Base-by-base conservation (phyloP, 2,329 filamentous ascomycete genomes). In the Venturia nashicola region DNA sequence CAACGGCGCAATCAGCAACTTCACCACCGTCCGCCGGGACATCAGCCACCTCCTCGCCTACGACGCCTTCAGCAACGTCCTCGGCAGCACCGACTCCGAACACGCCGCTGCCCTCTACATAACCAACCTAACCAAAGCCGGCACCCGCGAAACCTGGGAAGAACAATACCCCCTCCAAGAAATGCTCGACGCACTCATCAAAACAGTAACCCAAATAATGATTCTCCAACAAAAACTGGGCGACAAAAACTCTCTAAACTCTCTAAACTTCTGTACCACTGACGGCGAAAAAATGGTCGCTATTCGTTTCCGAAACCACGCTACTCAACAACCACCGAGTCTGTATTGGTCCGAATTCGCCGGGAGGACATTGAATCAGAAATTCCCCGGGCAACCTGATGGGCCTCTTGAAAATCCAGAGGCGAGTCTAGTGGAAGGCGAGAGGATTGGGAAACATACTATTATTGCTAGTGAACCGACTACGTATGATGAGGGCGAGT, bases 391-490 rank as follows among this genome's bases (percentile, higher is more conserved):
- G 57, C 69, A 79, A 63, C 75, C 79, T 2, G 76, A 81, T 64
- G 75, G 75, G 4, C 67, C 66, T 4, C 66, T 72, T 5, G 68
- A 70, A 11, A 75, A 76, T 55, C 68, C 73, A 12, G 68, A 73
- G 43, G 71, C 71, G 2, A 71, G 74, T 1, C 72, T 71, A 57
- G 73, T 72, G 1, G 71, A 73, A 20, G 71, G 71, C 3, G 73
- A 75, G 62, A 75, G 77, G 34, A 76, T 78, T 69, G 81, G 80
- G 2, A 76, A 74, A 54, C 81, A 83, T 70, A 76, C 81, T 43
- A 82, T 82, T 67, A 74, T 83, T 43, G 79, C 80, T 14, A 80
- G 77, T 67, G 81, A 83, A 71, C 81, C 81, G 14, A 80, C 77
- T 34, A 83, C 81, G 9, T 83, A 79, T 67, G 77, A 80, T 67